Base-by-base conservation (phyloP, 2,329 filamentous ascomycete genomes). In the Phyllosticta citribraziliensis region DNA sequence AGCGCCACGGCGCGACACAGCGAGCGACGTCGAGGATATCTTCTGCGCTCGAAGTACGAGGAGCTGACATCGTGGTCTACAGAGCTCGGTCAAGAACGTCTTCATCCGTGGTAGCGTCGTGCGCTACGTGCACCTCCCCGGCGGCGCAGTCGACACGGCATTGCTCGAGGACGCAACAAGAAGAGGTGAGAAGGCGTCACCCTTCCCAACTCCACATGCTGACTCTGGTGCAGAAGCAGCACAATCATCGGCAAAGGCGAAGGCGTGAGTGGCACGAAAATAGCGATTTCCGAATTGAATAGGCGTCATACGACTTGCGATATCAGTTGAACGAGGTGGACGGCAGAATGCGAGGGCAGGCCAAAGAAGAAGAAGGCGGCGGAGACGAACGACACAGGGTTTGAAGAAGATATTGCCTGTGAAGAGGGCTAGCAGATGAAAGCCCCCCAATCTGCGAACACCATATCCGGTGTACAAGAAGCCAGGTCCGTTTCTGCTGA, bases 61-160 rank as follows among this genome's bases (percentile, higher is more conserved):
- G 12, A 14, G 14, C 52, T 52, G 22, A 35, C 56, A 10, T 40
- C 40, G 22, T 12, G 12, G 1, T 11, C 19, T 63, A 59, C 65
- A 85, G 83, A 87, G 84, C 64, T 88, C 91, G 19, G 91, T 96
- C 66, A 96, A 95, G 79, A 96, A 96, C 71, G 91, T 96, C 76
- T 97, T 97, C 73, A 96, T 97, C 70, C 84, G 92, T 69, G 92
- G 92, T 33, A 95, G 89, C 61, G 92, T 96, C 53, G 92, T 97
- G 65, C 83, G 92, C 68, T 97, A 97, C 71, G 91, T 97, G 56
- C 90, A 97, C 74, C 79, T 97, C 57, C 91, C 92, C 0, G 87
- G 87, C 8, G 83, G 81, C 27, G 88, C 89, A 52, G 91, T 97
- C 50, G 92, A 97, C 72, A 88, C 91, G 25, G 88, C 89, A 35